A percentile compares a stretch with the other conserved stretches of the same genome.
phyloP scores from a whole-genome alignment of 2,329 filamentous ascomycete species.

The Penicillium sp. region DNA sequence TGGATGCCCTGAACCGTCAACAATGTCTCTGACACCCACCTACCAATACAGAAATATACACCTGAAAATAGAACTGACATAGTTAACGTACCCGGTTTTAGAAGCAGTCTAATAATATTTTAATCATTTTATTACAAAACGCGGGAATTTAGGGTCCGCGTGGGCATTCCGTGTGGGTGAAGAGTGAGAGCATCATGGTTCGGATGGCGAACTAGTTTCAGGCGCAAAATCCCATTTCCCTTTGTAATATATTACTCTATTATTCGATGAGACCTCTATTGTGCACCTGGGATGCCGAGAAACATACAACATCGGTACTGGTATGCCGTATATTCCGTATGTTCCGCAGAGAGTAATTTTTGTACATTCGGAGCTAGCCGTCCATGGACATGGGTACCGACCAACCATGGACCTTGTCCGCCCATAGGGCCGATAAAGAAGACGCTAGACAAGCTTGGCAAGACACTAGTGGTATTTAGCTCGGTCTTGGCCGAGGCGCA shows the following conservation, averaged over 20 bases:
- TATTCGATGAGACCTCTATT: not conserved
- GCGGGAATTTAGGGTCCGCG: not conserved
- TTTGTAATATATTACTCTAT: not conserved
- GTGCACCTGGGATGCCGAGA: not conserved
- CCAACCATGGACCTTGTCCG: not conserved
- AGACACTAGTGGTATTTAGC: not conserved
- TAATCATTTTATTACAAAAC: conserved; percentile 6
- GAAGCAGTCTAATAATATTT: conserved; percentile 16
- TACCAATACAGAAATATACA: conserved; percentile 6
- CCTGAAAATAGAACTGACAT: conserved; percentile 6
- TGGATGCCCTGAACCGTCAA: not conserved
- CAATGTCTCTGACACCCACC: not conserved
- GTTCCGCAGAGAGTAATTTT: not conserved
- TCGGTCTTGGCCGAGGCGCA: not conserved
- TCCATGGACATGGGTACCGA: not conserved
- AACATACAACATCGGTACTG: not conserved
- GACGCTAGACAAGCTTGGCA: not conserved
- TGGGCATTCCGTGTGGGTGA: not conserved
- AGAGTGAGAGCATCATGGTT: not conserved
- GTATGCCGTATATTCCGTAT: too few species aligned
- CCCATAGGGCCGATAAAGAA: conserved; percentile 13
- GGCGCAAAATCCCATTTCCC: not conserved
- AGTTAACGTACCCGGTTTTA: not conserved
- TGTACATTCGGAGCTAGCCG: not conserved
- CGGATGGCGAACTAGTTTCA: conserved; percentile 5